A percentile compares a stretch with the other conserved stretches of the same genome.
Conservation (phyloP, 202 grass and related monocot genomes). For the Panicum hallii region DNA sequence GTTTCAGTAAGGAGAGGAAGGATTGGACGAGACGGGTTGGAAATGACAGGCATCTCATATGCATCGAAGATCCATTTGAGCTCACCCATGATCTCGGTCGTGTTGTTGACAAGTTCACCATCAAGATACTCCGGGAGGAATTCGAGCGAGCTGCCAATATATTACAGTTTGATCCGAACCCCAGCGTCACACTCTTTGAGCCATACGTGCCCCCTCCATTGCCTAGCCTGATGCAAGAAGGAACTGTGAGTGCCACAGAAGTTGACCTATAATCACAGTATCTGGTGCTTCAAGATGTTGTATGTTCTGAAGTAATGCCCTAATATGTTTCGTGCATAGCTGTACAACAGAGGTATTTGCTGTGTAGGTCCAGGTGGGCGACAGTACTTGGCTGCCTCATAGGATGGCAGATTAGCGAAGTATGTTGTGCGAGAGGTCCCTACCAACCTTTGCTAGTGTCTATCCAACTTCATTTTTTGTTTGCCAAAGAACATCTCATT, state of each 20-base stretch:
- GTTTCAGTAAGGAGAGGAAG: slow-evolving; percentile 79
- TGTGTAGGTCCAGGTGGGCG: slow-evolving; percentile 26
- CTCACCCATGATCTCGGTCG: slow-evolving; percentile 90
- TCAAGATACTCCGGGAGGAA: slow-evolving; percentile 88
- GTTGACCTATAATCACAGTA: slow-evolving; percentile 16
- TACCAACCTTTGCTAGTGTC: too few species aligned
- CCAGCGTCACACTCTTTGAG: slow-evolving; percentile 73
- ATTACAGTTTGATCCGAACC: slow-evolving; percentile 77
- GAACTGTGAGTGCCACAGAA: slow-evolving; percentile 12
- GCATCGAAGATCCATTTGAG: slow-evolving; percentile 95
- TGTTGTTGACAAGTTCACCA: slow-evolving; percentile 78
- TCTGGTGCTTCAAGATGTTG: background rate
- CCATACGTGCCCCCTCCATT: slow-evolving; percentile 53
- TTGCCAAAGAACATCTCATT: too few species aligned
- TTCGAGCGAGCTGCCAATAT: slow-evolving; percentile 91
- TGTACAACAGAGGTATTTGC: slow-evolving; percentile 46
- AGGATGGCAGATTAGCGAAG: too few species aligned
- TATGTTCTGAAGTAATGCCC: slow-evolving; percentile 1
- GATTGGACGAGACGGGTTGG: slow-evolving; percentile 91
- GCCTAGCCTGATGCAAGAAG: slow-evolving; percentile 41
- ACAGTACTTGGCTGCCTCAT: background rate
- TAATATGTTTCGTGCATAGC: slow-evolving; percentile 39
- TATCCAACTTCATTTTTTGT: too few species aligned
- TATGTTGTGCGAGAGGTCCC: too few species aligned
- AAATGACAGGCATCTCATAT: slow-evolving; percentile 98